Evolutionary conservation across 2,329 filamentous ascomycete species (phyloP).

Genomic region (Monilinia polystroma): DNA sequence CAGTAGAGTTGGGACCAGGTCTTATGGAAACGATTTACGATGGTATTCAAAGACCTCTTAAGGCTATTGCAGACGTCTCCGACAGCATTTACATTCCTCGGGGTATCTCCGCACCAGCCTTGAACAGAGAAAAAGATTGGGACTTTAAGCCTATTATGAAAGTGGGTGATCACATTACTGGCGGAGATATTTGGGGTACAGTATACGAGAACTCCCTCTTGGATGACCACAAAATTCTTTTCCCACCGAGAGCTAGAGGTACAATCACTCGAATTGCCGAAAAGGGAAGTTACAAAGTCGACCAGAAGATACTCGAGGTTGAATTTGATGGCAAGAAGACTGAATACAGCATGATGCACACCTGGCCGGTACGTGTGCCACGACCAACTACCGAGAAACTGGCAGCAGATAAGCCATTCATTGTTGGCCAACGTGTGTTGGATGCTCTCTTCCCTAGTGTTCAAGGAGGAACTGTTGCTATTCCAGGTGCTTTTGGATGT

Average conservation of each 20-base stretch:
- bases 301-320: slow-evolving; percentile 89
- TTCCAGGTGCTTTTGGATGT: slow-evolving; percentile 96
- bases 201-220: slow-evolving; percentile 97
- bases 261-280: slow-evolving; percentile 87
- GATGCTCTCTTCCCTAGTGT: slow-evolving; percentile 96
- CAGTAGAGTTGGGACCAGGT: slow-evolving; percentile 94
- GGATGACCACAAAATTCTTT: slow-evolving; percentile 86
- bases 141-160: slow-evolving; percentile 90
- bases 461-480: slow-evolving; percentile 95
- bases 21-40: slow-evolving; percentile 99
- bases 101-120: slow-evolving; percentile 81
- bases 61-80: slow-evolving; percentile 73
- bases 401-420: slow-evolving; percentile 82
- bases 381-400: slow-evolving; percentile 91
- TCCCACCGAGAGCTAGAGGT: slow-evolving; percentile 85
- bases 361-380: slow-evolving; percentile 95
- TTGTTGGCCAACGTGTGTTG: slow-evolving; percentile 94
- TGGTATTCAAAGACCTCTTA: slow-evolving; percentile 93
- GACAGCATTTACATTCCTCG: slow-evolving; percentile 97
- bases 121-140: slow-evolving; percentile 93
- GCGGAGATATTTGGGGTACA: slow-evolving; percentile 91
- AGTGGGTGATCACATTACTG: slow-evolving; percentile 94
- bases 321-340: slow-evolving; percentile 97
- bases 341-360: slow-evolving; percentile 97
- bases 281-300: slow-evolving; percentile 91